phyloP scores from a whole-genome alignment of 2,329 filamentous ascomycete genomes.

The Penicillium sp. region DNA sequence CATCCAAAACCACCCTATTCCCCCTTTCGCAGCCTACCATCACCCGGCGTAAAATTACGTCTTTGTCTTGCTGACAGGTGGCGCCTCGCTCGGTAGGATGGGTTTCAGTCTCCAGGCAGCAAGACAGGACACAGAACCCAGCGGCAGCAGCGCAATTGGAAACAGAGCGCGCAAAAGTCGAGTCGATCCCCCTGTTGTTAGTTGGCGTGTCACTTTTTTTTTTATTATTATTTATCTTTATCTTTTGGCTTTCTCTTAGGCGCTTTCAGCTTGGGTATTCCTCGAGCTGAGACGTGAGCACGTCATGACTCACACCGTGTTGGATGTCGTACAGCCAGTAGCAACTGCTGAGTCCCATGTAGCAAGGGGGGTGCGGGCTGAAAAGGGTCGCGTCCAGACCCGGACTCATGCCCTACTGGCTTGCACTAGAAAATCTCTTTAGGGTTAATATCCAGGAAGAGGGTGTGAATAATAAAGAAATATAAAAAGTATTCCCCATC shows the following conservation, averaged over 20 bases:
- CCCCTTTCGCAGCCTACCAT: not conserved
- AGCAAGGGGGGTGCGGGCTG: not conserved
- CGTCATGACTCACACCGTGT: slow-evolving; percentile 19
- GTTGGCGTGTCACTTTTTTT: not conserved
- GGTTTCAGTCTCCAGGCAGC: slow-evolving; percentile 2
- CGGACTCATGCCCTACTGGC: not conserved
- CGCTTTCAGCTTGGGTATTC: not conserved
- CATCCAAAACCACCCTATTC: not conserved
- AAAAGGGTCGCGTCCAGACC: not conserved
- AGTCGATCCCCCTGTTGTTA: slow-evolving; percentile 1
- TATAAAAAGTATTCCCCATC: not conserved
- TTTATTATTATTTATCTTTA: not conserved
- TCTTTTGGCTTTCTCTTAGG: not conserved
- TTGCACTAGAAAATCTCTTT: not conserved
- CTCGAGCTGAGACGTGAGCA: slow-evolving; percentile 8
- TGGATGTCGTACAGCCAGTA: slow-evolving; percentile 5
- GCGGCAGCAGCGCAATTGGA: slow-evolving; percentile 14
- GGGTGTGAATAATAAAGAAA: slow-evolving; percentile 1
- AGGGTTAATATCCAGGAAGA: not conserved
- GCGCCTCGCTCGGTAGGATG: not conserved
- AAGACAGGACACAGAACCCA: not conserved
- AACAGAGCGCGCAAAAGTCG: slow-evolving; percentile 14
- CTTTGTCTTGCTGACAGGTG: not conserved
- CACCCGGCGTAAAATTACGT: not conserved
- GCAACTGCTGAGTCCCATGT: not conserved